These are phyloP conservation scores for Salix purpurea DNA, from an alignment of 345 rosid species.

Conservation along the genomic window DNA sequence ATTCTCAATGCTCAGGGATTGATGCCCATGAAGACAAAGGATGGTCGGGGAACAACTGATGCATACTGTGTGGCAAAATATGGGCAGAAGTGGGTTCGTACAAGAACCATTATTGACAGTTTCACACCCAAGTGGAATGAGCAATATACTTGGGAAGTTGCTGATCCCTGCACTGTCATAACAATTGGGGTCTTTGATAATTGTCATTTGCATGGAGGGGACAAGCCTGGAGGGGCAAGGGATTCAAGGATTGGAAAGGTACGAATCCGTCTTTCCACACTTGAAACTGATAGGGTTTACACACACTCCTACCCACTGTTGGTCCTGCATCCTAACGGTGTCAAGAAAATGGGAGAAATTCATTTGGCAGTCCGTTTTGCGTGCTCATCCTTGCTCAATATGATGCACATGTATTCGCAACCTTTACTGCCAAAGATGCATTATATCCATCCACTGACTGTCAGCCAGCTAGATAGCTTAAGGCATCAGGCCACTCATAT, in stretches of 20 bases:
- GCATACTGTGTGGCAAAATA: slow-evolving; percentile 95
- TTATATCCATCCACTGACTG: slow-evolving; percentile 74
- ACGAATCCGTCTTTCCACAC: slow-evolving; percentile 77
- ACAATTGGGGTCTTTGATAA: slow-evolving; percentile 91
- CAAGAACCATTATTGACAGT: slow-evolving; percentile 82
- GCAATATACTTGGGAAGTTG: slow-evolving; percentile 96
- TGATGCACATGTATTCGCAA: slow-evolving; percentile 78
- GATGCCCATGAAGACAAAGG: slow-evolving; percentile 82
- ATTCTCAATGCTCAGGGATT: slow-evolving; percentile 74
- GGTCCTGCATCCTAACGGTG: slow-evolving; percentile 64
- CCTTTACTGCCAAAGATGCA: slow-evolving; percentile 99
- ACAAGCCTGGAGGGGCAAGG: slow-evolving; percentile 24
- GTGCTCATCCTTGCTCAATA: slow-evolving; percentile 77
- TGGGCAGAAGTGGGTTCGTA: slow-evolving; percentile 95
- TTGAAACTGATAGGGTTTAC: slow-evolving; percentile 83
- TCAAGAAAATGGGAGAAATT: slow-evolving; percentile 87
- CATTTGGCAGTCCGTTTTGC: slow-evolving; percentile 84
- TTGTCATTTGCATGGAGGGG: slow-evolving; percentile 66
- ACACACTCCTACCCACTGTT: slow-evolving; percentile 83
- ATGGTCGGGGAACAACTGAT: slow-evolving; percentile 66
- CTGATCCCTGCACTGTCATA: slow-evolving; percentile 87
- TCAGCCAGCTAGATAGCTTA: slow-evolving; percentile 61
- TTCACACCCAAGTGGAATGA: slow-evolving; percentile 85
- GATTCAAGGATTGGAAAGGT: slow-evolving; percentile 93
- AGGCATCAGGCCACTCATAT: slow-evolving; percentile 87